These are phyloP conservation scores for Wallacemonas sp. DNA, from an alignment of 208 protist species.

Conservation along the genomic window DNA sequence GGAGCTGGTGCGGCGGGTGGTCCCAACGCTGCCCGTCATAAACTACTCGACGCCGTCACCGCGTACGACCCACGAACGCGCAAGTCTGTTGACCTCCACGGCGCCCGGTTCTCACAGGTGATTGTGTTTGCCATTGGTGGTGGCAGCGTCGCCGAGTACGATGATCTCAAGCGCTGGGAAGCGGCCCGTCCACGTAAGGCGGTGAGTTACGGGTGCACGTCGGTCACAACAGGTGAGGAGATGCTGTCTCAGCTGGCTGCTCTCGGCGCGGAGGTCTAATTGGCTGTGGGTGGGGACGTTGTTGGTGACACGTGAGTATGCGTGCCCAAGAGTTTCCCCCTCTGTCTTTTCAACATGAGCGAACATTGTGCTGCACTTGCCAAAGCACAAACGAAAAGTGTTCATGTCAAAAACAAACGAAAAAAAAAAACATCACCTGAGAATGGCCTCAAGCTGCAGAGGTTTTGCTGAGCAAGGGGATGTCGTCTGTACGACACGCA, in stretches of 20 bases:
- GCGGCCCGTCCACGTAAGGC: constrained; percentile 62
- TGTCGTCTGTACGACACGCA: no score
- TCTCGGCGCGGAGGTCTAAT: constrained; percentile 36
- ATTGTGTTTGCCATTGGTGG: constrained; percentile 89
- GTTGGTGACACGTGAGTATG: neutral
- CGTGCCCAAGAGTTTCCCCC: no score
- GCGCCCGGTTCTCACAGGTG: constrained; percentile 77
- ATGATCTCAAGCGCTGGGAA: constrained; percentile 89
- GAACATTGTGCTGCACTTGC: no score
- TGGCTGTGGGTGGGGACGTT: neutral
- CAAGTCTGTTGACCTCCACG: constrained; percentile 56
- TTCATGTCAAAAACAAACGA: no score
- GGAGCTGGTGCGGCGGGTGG: no score
- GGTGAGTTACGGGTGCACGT: constrained; percentile 88
- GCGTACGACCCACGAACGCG: constrained; percentile 76
- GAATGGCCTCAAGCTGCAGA: no score
- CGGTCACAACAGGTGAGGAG: constrained; percentile 73
- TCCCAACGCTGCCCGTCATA: constrained; percentile 18
- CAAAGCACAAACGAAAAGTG: no score
- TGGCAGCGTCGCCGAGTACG: constrained; percentile 85
- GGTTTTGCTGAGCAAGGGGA: no score
- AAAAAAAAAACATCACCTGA: no score
- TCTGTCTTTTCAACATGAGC: no score
- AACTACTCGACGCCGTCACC: constrained; percentile 59
- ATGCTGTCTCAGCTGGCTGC: constrained; percentile 69